Base-by-base conservation (phyloP, 2,329 filamentous ascomycete genomes). In the Colletotrichum horii region DNA sequence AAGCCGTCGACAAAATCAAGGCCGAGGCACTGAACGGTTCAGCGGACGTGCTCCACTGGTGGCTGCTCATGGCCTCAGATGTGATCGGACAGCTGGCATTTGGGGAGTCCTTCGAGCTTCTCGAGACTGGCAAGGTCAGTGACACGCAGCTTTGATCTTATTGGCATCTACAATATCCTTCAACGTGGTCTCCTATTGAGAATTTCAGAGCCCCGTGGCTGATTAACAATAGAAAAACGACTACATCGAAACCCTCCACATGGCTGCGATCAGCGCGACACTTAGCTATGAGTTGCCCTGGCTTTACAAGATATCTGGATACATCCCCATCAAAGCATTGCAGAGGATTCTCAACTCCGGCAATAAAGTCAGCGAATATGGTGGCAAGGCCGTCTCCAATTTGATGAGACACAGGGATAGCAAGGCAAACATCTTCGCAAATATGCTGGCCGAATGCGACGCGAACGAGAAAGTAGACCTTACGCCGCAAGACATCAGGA, bases 81-180 rank as follows among this genome's bases (percentile, higher is more conserved):
- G 81, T 90, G 0, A 89, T 91, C 65, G 88, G 86, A 0, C 85
- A 90, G 64, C 79, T 92, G 16, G 86, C 83, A 2, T 92, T 92
- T 79, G 90, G 90, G 0, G 85, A 91, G 32, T 88, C 88, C 1
- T 91, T 91, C 71, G 80, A 81, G 1, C 88, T 88, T 82, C 79
- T 92, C 5, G 89, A 91, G 71, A 80, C 80, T 5, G 88, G 88
- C 16, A 80, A 87, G 82, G 89, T 90, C 3, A 30, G 61, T 48
- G 3, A 65, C 12, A 38, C 11, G 28, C 43, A 7, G 11, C 11
- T 14, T 22, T 22, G 3, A 4, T 22, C 2, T 3, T 52, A 2
- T 5, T n/a, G 1, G 38, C 38, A 4, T n/a, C n/a, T n/a, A 22
- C 6, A 4, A 34, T 6, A 16, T 22, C 4, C 9, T 66, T 14